Base-by-base conservation (phyloP, 2,329 filamentous ascomycete species). In the Alternaria tenuissima region DNA sequence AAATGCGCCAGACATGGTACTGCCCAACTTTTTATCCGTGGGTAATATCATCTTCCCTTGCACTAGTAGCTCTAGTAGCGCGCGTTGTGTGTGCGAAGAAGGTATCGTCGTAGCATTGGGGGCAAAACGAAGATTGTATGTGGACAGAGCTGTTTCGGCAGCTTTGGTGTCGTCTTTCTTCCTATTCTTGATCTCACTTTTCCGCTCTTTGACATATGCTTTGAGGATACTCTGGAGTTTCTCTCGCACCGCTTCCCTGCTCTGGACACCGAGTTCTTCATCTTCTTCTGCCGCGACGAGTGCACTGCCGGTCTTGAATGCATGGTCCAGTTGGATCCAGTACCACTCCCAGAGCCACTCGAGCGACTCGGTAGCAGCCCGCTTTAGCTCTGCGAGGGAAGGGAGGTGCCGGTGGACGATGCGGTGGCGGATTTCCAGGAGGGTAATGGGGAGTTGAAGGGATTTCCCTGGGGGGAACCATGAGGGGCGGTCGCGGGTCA, bases 341-440 rank as follows among this genome's bases (percentile, higher is more conserved):
- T 96, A 97, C 77, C 92, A 92, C 54, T 89, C 85, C 92, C 92
- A 97, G 52, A 97, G 88, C 94, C 94, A 97, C 44, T 84, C 82
- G 63, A 97, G 82, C 1, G 91, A 92, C 69, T 90, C 87, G 64
- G 84, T 81, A 1, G 90, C 87, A 1, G 91, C 91, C 36, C 85
- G 84, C 53, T 92, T 87, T 63, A 97, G 82, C 64, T 92, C 88
- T 11, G 86, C 84, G 54, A 97, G 82, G 1, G 89, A 89, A 0
- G 94, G 94, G 57, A 97, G 82, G 74, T 93, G 91, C 77, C 96
- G 92, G 77, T 98, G 94, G 41, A 93, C 96, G 43, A 91, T 92
- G 80, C 96, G 91, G 77, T 97, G 94, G 46, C 94, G 87, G 59
- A 96, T 83, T 81, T 96, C 93, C 55, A 97, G 93, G 78, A 97